Base-by-base conservation (phyloP, 768 basidiomycete genomes). In the Lactarius deliciosus region DNA sequence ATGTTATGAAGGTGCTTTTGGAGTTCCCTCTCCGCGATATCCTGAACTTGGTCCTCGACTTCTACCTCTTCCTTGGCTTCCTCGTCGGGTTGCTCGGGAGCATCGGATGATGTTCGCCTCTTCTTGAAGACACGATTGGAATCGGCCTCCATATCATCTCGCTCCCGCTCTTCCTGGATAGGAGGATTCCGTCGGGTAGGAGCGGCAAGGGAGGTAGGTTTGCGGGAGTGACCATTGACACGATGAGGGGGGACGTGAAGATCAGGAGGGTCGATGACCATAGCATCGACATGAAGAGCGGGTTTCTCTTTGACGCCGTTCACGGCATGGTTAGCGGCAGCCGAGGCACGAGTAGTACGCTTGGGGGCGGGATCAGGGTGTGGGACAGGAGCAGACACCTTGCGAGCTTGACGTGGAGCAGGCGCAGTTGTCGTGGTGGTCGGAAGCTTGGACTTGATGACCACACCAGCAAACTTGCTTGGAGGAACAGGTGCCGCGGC, bases 61-160 rank as follows among this genome's bases (percentile, higher is more conserved):
- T 78, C 83, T 7, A 71, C 75, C 6, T 74, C 76, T 32, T 80
- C 78, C 67, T 80, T 71, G n/a, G 77, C 78, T 18, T 70, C 72
- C 22, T 63, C 66, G 54, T 73, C 66, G n/a, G 1, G 47, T n/a
- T 82, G 83, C 11, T 78, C 76, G 30, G 85, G 85, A 0, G 79
- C 77, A 38, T 86, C 82, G 3, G 90, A 88, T 0, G 91, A 91
- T 5, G 91, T 89, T 56, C 90, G 81, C 69, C 88, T 83, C 75
- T 90, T 90, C 81, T 94, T 94, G 71, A 82, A 83, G 3, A 81
- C 85, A 20, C 86, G 87, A 45, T 78, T 76, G 11, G 81, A 81
- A 50, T 88, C 90, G 28, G 80, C 84, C n/a, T 83, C 82, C 32
- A 20, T 25, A 22, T 86, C 85, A 16, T 80, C 81, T 20, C 79